phyloP scores from a whole-genome alignment of 2,329 filamentous ascomycete genomes.

The Ceratocystiopsis minuta region DNA sequence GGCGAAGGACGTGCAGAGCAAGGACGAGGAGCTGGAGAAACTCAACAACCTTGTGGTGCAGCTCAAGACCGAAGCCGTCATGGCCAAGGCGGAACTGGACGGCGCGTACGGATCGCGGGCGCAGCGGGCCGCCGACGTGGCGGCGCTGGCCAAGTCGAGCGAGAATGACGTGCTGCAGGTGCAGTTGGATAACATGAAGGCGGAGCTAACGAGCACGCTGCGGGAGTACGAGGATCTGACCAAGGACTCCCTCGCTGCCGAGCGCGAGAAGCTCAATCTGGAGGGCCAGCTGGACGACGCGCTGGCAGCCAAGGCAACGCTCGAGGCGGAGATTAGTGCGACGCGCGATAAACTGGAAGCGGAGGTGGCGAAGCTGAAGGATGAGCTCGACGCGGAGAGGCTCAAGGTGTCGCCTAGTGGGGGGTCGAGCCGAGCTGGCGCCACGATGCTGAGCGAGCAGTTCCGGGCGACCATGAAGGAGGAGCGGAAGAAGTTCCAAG shows the following conservation, averaged over 20 bases:
- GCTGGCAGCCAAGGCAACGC: conserved; percentile 15
- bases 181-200: conserved; percentile 31
- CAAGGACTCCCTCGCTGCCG: conserved; percentile 30
- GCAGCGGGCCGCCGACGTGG: conserved; percentile 39
- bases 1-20: conserved; percentile 27
- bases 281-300: conserved; percentile 25
- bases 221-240: conserved; percentile 36
- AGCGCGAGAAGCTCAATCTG: conserved; percentile 30
- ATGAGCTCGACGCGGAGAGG: conserved; percentile 32
- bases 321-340: conserved; percentile 22
- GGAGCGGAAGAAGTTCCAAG: conserved; percentile 38
- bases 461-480: conserved; percentile 37
- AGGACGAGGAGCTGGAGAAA: conserved; percentile 31
- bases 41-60: conserved; percentile 35
- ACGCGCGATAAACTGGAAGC: conserved; percentile 22
- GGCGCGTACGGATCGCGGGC: conserved; percentile 41
- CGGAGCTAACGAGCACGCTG: conserved; percentile 31
- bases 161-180: conserved; percentile 27
- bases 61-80: conserved; percentile 42
- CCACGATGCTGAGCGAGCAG: conserved; percentile 36
- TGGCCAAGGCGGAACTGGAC: conserved; percentile 43
- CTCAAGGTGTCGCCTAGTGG: conserved; percentile 22
- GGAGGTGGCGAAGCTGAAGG: conserved; percentile 26
- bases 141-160: conserved; percentile 31
- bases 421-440: conserved; percentile 23